Evolutionary conservation across 1,284 basidiomycete species (phyloP).

Genomic region (Microbotryomycetes sp.): DNA sequence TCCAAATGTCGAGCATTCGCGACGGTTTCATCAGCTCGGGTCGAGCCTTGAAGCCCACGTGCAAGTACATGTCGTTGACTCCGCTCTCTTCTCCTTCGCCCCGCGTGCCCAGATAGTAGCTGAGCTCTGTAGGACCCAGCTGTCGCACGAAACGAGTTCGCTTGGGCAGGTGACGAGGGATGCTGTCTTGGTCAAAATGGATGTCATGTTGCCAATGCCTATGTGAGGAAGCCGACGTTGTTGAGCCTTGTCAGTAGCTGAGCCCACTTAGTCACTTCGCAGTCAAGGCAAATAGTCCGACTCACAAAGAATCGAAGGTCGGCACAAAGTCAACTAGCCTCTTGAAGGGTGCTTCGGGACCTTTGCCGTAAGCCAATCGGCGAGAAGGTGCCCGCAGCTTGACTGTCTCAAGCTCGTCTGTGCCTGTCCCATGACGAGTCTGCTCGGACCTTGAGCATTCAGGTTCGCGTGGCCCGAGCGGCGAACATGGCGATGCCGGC

Average conservation of each 20-base stretch:
- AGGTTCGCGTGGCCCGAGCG: too few relatives aligned
- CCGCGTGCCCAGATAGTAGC: conserved; percentile 31
- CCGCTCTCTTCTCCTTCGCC: conserved; percentile 46
- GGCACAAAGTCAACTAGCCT: too few relatives aligned
- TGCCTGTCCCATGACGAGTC: too few relatives aligned
- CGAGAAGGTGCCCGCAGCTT: too few relatives aligned
- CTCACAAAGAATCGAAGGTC: not conserved
- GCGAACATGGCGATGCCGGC: too few relatives aligned
- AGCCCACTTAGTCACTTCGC: too few relatives aligned
- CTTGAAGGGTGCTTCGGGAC: too few relatives aligned
- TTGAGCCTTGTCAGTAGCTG: too few relatives aligned
- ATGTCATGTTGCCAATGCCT: not conserved
- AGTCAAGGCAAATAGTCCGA: too few relatives aligned
- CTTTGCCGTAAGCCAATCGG: too few relatives aligned
- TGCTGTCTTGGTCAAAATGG: not conserved
- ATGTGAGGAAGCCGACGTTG: not conserved
- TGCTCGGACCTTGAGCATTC: too few relatives aligned
- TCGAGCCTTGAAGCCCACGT: conserved; percentile 52
- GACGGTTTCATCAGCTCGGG: conserved; percentile 45
- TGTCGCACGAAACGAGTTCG: not conserved
- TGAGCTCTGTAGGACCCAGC: conserved; percentile 30
- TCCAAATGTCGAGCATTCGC: conserved; percentile 59
- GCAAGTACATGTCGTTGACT: conserved; percentile 69
- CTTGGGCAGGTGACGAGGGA: not conserved
- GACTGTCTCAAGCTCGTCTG: too few relatives aligned